Conservation (phyloP, 768 basidiomycete species). For the Chalciporus piperatus region DNA sequence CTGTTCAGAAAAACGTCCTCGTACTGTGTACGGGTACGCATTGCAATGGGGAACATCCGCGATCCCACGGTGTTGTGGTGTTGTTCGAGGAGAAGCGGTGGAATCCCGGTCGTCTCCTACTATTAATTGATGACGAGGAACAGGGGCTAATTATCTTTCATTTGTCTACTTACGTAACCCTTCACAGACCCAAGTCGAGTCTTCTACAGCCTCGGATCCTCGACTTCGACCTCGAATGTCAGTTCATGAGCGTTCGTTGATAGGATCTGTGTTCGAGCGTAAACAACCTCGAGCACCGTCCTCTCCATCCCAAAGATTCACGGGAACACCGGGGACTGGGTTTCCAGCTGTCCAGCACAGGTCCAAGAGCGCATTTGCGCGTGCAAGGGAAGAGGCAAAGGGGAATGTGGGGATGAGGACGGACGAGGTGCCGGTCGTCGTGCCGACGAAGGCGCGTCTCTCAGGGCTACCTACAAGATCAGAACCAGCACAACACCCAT, state of each 20-base stretch:
- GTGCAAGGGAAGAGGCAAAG: conserved; percentile 39
- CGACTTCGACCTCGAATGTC: conserved; percentile 18
- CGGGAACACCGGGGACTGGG: conserved; percentile 36
- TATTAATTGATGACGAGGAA: no score
- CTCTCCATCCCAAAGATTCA: conserved; percentile 22
- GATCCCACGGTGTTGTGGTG: no score
- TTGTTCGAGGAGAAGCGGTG: no score
- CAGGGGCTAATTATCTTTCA: no score
- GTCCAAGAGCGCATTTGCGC: conserved; percentile 59
- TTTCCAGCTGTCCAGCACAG: conserved; percentile 68
- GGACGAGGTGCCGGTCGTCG: conserved; percentile 21
- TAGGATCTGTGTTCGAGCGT: conserved; percentile 50
- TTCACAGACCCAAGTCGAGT: not conserved
- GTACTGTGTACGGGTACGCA: no score
- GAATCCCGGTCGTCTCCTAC: no score
- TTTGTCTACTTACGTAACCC: conserved; percentile 1
- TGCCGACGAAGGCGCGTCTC: conserved; percentile 21
- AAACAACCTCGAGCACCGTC: conserved; percentile 24
- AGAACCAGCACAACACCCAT: not conserved
- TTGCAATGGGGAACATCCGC: no score
- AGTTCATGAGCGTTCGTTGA: conserved; percentile 26
- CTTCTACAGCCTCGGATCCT: not conserved
- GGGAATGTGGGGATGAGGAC: conserved; percentile 21
- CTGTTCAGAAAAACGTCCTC: no score
- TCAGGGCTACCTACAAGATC: not conserved